phyloP scores from a whole-genome alignment of 2,329 filamentous ascomycete genomes.

The Fusarium nygamai region DNA sequence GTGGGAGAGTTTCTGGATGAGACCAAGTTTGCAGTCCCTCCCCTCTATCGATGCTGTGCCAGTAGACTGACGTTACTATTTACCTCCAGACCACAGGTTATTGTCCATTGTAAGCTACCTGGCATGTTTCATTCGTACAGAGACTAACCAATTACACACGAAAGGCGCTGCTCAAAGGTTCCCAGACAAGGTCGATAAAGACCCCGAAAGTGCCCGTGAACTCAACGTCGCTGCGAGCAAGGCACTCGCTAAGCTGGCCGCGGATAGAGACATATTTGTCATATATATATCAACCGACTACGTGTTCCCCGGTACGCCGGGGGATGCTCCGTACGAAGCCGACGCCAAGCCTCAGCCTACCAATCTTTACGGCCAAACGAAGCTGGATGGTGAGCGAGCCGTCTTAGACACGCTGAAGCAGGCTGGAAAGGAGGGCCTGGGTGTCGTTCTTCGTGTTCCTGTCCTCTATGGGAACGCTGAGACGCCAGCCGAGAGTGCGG shows the following conservation, averaged over 20 bases:
- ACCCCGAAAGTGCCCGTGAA: constrained; percentile 77
- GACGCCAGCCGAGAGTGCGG: constrained; percentile 77
- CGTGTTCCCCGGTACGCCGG: constrained; percentile 76
- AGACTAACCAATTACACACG: constrained; percentile 25
- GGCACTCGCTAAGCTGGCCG: constrained; percentile 72
- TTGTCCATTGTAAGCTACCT: constrained; percentile 78
- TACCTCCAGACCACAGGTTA: constrained; percentile 71
- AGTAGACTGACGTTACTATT: constrained; percentile 8
- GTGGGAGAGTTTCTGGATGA: constrained; percentile 62
- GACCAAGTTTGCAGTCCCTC: constrained; percentile 57
- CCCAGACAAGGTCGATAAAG: constrained; percentile 83
- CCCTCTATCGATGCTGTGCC: neutral
- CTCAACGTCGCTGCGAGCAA: constrained; percentile 80
- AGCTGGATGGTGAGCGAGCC: constrained; percentile 69
- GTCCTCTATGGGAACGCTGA: constrained; percentile 85
- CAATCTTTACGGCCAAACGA: constrained; percentile 77
- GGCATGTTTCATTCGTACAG: neutral
- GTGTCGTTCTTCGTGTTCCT: constrained; percentile 80
- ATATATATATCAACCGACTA: constrained; percentile 88
- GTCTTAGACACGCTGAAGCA: constrained; percentile 70
- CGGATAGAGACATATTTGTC: constrained; percentile 68
- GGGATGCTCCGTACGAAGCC: constrained; percentile 85
- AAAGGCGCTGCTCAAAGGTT: constrained; percentile 86
- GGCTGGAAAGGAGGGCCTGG: constrained; percentile 62
- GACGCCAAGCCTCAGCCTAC: constrained; percentile 73